Evolutionary conservation across 345 rosid species (phyloP).

Genomic region (Toxicodendron radicans): DNA sequence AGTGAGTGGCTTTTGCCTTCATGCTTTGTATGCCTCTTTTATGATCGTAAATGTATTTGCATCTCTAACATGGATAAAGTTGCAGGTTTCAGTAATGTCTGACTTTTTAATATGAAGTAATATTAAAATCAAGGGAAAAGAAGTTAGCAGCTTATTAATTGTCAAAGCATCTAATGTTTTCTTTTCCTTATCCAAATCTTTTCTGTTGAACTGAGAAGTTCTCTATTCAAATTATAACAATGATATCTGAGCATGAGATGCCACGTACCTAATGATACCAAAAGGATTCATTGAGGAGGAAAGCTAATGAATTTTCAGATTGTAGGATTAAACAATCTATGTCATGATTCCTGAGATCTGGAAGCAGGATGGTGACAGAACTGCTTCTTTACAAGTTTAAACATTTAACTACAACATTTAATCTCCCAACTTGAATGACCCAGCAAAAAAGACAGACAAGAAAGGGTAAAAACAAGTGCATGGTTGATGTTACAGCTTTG

Average conservation of each 20-base stretch:
- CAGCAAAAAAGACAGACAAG: not conserved
- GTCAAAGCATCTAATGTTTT: not conserved
- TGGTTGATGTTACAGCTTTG: not conserved
- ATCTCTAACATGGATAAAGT: not conserved
- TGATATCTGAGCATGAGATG: not conserved
- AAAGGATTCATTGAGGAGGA: not conserved
- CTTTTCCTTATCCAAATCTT: not conserved
- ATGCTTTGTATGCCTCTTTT: not conserved
- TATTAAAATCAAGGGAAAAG: not conserved
- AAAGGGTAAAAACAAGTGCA: not conserved
- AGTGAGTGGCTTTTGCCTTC: conserved; percentile 32
- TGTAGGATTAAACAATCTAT: not conserved
- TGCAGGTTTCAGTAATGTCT: not conserved
- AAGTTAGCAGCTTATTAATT: not conserved
- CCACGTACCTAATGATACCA: not conserved
- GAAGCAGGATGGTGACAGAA: not conserved
- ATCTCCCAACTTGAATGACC: not conserved
- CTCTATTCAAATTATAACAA: not conserved
- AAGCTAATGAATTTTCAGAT: not conserved
- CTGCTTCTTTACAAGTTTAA: not conserved
- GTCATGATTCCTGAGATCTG: conserved; percentile 1
- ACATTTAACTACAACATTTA: not conserved
- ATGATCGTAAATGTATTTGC: not conserved
- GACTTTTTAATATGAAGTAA: not conserved
- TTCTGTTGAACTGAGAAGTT: not conserved